Evolutionary conservation across 2,329 filamentous ascomycete genomes (phyloP), one percentile per base, ranked within the genome.

Genomic region (Emericellopsis cladophorae): DNA sequence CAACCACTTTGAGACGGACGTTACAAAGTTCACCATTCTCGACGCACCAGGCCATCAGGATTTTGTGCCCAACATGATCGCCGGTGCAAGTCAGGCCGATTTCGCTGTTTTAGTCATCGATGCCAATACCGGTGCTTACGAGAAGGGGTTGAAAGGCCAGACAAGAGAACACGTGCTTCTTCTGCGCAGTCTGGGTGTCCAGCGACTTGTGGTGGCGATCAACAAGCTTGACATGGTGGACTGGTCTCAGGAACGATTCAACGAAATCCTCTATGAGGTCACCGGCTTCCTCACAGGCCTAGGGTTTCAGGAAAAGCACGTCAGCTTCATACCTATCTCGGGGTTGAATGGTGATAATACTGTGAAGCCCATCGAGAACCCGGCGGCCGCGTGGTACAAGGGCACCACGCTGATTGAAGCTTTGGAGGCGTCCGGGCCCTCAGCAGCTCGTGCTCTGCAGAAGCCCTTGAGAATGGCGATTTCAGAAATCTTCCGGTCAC

Each of bases 11-110:
- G 85, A 93, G 55, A 98, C 93, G 0, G 79, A 85, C 1, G 82
- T 74, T 40, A 92, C 87, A 0, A 75, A 74, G 10, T 96, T 96
- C 54, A 96, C 92, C 1, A 95, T 98, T 36, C 71, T 98, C 5
- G 92, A 98, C 57, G 90, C 92, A 0, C 92, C 92, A 0, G 92
- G 92, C 0, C 92, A 98, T 60, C 76, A 81, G 45, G 92, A 98
- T 57, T 98, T 96, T 55, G 88, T 98, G 16, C 92, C 92, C 1
- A 98, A 95, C 59, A 98, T 98, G 92, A 95, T 98, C 57, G 90
- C 90, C 2, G 92, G 92, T 12, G 88, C 90, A 4, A 92, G 85
- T 44, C 90, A 95, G 61, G 93, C 92, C 9, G 92, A 98, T 57
- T 92, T 96, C 59, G 92, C 89, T 0, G 83, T 98, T 1, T 68